These are phyloP conservation scores for Cavenderia fasciculata DNA, from an alignment of 78 protist species.

Conservation along the genomic window DNA sequence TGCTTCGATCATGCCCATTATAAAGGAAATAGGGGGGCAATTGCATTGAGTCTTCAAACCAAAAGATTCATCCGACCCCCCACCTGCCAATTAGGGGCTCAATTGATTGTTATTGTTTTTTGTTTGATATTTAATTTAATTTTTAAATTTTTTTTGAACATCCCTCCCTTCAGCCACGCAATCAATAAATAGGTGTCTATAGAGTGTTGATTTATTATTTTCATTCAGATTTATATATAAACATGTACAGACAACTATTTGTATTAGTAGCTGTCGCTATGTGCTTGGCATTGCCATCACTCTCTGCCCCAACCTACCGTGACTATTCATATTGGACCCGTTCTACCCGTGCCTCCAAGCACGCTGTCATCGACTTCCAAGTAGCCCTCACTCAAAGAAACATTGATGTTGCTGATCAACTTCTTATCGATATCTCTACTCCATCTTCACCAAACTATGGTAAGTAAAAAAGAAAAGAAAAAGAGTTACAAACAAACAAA, in stretches of 20 bases:
- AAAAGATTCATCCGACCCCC: no score
- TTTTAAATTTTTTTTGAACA: no score
- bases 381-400: conserved; percentile 39
- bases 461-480: not conserved
- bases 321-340: conserved; percentile 8
- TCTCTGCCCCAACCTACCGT: not conserved
- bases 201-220: no score
- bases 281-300: conserved; percentile 33
- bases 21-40: no score
- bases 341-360: not conserved
- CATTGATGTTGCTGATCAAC: conserved; percentile 27
- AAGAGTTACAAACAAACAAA: not conserved
- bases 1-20: no score
- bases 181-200: no score
- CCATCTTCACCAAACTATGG: conserved; percentile 59
- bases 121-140: no score
- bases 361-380: conserved; percentile 29
- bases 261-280: not conserved
- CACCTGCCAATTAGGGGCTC: no score
- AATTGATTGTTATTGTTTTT: no score
- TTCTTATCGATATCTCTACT: conserved; percentile 39
- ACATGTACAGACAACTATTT: not conserved
- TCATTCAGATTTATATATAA: no score
- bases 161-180: no score
- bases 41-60: no score